Base-by-base conservation (phyloP, 1,284 basidiomycete genomes). In the Baeospora myosura region DNA sequence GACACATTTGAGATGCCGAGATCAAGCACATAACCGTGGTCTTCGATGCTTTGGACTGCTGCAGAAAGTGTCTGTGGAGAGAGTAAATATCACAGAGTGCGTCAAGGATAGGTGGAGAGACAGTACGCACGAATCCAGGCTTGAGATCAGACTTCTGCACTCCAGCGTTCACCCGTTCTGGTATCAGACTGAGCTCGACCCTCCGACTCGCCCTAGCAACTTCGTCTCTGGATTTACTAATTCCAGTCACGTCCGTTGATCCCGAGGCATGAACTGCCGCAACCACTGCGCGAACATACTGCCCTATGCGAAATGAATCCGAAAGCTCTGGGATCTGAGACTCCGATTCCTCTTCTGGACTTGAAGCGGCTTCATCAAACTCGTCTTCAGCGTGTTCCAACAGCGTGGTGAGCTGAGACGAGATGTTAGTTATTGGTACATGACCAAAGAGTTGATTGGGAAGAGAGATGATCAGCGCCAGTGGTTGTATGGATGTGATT, bases 391-490 rank as follows among this genome's bases (percentile, higher is more conserved):
- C 70, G 25, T 68, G 67, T 52, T 85, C 86, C 21, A 90, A 71
- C 12, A 76, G 69, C 18, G 69, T 54, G 2, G 94, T 98, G 47
- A 95, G 76, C 51, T 88, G 81, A 11, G 76, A 65, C n/a, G 93
- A 92, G 47, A 98, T 78, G 61, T 94, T 83, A 24, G 94, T 98
- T 53, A 98, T 93, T 7, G 96, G 95, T 20, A 98, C 74, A 63
- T 98, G 94, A 3, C 81, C 96, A 49, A 93, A 78, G 31, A 99
- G 78, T 66, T 98, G 95, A 59, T 94, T 90, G 17, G 96, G 95
- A 17, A 99, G 72, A 5, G 94, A 97, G 18, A 98, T 71, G 44
- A 98, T 78, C 32, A 99, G 74, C 35, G 90, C 89, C 18, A 98
- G 78, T 3, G 95, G 90, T 49, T 92, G 81, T 36, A 98, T 76